Conservation (phyloP, 148 eudicot genomes). For the Cornus florida region DNA sequence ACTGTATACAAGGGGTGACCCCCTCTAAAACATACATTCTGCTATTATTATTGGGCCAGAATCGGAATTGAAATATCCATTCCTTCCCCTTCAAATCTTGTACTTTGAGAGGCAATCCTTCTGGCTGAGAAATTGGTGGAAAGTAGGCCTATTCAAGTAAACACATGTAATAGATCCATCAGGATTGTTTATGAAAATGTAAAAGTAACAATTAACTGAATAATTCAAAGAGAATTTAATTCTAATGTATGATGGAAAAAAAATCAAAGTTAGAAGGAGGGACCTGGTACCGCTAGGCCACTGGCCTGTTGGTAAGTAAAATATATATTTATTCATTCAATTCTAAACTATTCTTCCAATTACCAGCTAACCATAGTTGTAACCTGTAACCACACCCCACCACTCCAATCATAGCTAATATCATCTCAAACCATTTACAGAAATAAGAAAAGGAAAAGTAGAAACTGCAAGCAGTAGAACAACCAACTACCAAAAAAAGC, state of each 20-base stretch:
- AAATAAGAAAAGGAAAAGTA: neutral
- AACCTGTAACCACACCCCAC: too few species aligned
- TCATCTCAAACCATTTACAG: neutral
- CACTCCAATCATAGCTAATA: too few species aligned
- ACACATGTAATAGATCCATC: neutral
- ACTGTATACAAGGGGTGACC: slow-evolving; percentile 69
- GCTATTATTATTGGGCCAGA: slow-evolving; percentile 79
- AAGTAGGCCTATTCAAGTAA: slow-evolving; percentile 51
- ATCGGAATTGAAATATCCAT: slow-evolving; percentile 70
- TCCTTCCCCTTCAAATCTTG: slow-evolving; percentile 71
- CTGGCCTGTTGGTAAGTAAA: too few species aligned
- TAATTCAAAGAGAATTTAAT: neutral
- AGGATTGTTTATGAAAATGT: neutral
- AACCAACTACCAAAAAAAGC: neutral
- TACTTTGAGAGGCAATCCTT: slow-evolving; percentile 60
- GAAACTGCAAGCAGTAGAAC: neutral
- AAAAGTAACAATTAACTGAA: neutral
- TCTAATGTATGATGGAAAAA: neutral
- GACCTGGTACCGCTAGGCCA: too few species aligned
- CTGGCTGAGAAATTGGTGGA: slow-evolving; percentile 62
- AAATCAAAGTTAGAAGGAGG: neutral
- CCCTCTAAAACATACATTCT: slow-evolving; percentile 86
- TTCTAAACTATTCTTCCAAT: too few species aligned
- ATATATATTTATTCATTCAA: too few species aligned
- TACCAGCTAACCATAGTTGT: too few species aligned